Base-by-base conservation (phyloP, 2,329 filamentous ascomycete genomes). In the Apiospora marii region DNA sequence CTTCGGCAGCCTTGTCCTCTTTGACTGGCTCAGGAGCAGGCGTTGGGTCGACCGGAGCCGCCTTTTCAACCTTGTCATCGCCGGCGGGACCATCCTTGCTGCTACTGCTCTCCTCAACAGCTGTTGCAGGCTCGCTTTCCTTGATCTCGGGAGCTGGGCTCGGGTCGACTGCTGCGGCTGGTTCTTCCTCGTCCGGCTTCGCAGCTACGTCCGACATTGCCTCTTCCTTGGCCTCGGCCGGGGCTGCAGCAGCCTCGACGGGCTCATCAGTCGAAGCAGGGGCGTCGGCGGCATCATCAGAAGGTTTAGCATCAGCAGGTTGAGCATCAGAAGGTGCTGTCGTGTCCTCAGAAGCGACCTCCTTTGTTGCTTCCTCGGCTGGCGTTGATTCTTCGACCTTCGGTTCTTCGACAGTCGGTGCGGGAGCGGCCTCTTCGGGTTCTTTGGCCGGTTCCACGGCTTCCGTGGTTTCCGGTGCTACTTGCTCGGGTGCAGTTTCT, bases 401-500 rank as follows among this genome's bases (percentile, higher is more conserved):
- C 4, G 67, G 19, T 22, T 69, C 46, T 10, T 43, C n/a, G 0
- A n/a, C 16, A 49, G 44, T 27, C 7, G 67, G 1, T 19, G 12
- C 27, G 16, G 44, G 27, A 16, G 22, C 53, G 48, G 86, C 67
- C 86, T 88, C 10, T 91, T 79, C 12, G 92, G 79, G 46, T 85
- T 87, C 72, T 88, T 88, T 10, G 91, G 58, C 34, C 34, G 58
- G 30, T 13, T 64, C 58, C 22, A 30, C 34, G 1, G 78, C 22
- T 87, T 85, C 24, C 7, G 44, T 27, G 88, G 80, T 3, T 92
- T 85, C 72, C 91, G 24, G 44, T 34, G 48, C 43, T 19, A 49
- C 61, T 34, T 37, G 27, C 34, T 73, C 46, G 43, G 67, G 14
- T 19, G 41, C 48, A 22, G 70, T 44, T 46, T 73, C 51, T 24